Percentiles rank a stretch among this genome's conserved stretches.
Evolutionary conservation across 2,329 filamentous ascomycete genomes (phyloP).

Genomic region (Talaromyces verruculosus): DNA sequence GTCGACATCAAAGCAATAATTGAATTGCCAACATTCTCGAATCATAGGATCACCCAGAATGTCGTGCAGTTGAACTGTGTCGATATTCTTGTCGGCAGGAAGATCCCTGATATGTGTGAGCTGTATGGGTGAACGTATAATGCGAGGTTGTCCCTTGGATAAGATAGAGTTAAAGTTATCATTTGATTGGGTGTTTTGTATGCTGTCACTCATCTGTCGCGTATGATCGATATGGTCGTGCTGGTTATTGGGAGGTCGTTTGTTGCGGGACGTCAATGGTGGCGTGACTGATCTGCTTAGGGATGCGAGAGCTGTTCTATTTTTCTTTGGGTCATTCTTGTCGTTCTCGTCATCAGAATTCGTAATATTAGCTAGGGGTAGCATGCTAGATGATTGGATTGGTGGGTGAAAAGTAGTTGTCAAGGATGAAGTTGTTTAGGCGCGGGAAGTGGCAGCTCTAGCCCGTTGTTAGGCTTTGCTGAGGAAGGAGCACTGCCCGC

Average conservation of each 20-base stretch:
- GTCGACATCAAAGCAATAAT: slow-evolving; percentile 57
- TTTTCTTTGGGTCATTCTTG: not conserved
- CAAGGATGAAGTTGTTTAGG: not conserved
- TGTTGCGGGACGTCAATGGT: slow-evolving; percentile 23
- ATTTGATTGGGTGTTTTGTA: not conserved
- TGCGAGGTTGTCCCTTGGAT: slow-evolving; percentile 17
- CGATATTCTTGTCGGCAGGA: slow-evolving; percentile 59
- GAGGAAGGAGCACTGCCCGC: not conserved
- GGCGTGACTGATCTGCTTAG: slow-evolving; percentile 35
- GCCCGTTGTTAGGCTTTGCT: not conserved
- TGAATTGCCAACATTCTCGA: slow-evolving; percentile 60
- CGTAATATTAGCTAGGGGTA: not conserved
- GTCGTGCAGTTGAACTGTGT: slow-evolving; percentile 64
- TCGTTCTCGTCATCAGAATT: not conserved
- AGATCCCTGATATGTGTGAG: slow-evolving; percentile 70
- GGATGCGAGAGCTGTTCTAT: slow-evolving; percentile 26
- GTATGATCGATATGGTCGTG: not conserved
- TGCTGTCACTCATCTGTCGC: not conserved
- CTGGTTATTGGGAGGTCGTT: not conserved
- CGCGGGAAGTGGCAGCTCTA: not conserved
- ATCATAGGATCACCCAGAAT: slow-evolving; percentile 74
- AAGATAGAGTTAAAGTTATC: not conserved
- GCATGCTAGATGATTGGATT: slow-evolving; percentile 5
- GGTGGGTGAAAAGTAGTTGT: not conserved
- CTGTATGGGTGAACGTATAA: slow-evolving; percentile 64